Percentiles rank a stretch among this genome's conserved stretches.
Conservation (phyloP, 192 early-diverging fungal genomes). For the Oehlia diaphana region DNA sequence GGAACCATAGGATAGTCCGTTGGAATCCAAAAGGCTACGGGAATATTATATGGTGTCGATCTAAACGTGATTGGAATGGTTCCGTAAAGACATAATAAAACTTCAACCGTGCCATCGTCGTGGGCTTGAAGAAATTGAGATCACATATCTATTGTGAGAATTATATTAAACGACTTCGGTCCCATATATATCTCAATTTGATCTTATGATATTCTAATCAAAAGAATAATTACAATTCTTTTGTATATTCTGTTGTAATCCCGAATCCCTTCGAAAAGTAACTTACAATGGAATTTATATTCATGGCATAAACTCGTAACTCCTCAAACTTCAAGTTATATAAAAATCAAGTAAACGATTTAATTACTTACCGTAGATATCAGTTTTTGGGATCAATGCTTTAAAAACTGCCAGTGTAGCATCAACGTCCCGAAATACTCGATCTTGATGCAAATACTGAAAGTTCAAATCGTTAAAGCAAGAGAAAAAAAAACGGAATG, state of each 20-base stretch:
- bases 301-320: background rate
- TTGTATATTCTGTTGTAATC: background rate
- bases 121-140: constrained; percentile 42
- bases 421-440: constrained; percentile 67
- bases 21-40: constrained; percentile 87
- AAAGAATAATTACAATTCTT: background rate
- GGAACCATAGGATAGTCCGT: constrained; percentile 75
- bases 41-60: constrained; percentile 86
- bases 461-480: background rate
- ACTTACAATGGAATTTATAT: background rate
- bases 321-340: background rate
- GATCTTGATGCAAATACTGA: constrained; percentile 63
- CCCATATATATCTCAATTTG: background rate
- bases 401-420: constrained; percentile 55
- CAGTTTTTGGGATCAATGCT: constrained; percentile 60
- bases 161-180: background rate
- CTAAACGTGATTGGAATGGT: constrained; percentile 86
- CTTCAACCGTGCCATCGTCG: constrained; percentile 58
- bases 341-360: constrained; percentile 1
- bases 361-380: constrained; percentile 61
- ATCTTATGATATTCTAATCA: constrained; percentile 10
- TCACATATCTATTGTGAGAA: constrained; percentile 23
- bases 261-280: background rate
- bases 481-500: background rate
- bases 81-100: constrained; percentile 82